phyloP scores from a whole-genome alignment of 2,329 filamentous ascomycete genomes.

The Paecilomyces niveus region DNA sequence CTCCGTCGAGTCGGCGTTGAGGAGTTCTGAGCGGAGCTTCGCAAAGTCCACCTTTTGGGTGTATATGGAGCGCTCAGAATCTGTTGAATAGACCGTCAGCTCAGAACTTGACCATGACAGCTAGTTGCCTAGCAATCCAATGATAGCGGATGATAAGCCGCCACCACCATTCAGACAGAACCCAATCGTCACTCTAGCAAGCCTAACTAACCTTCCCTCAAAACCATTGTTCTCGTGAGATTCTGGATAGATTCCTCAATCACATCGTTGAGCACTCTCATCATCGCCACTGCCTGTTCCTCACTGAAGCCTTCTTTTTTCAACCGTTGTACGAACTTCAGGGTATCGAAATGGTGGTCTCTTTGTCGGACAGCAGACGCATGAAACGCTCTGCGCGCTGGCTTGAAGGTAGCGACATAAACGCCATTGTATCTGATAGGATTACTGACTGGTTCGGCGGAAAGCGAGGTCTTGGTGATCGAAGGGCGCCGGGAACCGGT shows the following conservation, averaged over 20 bases:
- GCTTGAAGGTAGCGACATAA: conserved; percentile 38
- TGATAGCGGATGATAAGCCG: not conserved
- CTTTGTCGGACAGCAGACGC: conserved; percentile 54
- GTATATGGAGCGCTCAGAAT: conserved; percentile 50
- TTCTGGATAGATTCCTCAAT: conserved; percentile 99
- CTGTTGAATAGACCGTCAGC: conserved; percentile 16
- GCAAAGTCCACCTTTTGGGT: conserved; percentile 95
- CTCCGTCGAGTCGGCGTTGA: conserved; percentile 87
- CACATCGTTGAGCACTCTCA: conserved; percentile 92
- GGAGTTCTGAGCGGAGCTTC: conserved; percentile 87
- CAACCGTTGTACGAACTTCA: conserved; percentile 90
- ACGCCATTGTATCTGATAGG: conserved; percentile 42
- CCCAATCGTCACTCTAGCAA: not conserved
- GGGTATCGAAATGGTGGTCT: conserved; percentile 95
- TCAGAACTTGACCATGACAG: not conserved
- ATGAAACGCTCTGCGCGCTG: conserved; percentile 50
- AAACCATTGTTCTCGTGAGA: conserved; percentile 93
- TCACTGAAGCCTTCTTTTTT: conserved; percentile 91
- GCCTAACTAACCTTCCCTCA: conserved; percentile 69
- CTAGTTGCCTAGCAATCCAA: not conserved
- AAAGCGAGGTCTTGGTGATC: conserved; percentile 13
- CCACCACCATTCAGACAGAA: not conserved
- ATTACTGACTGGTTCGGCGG: conserved; percentile 13
- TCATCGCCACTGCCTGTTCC: conserved; percentile 94
- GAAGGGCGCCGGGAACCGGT: conserved; percentile 3